phyloP scores from a whole-genome alignment of 345 rosid genomes.

The Moricandia moricandioides region DNA sequence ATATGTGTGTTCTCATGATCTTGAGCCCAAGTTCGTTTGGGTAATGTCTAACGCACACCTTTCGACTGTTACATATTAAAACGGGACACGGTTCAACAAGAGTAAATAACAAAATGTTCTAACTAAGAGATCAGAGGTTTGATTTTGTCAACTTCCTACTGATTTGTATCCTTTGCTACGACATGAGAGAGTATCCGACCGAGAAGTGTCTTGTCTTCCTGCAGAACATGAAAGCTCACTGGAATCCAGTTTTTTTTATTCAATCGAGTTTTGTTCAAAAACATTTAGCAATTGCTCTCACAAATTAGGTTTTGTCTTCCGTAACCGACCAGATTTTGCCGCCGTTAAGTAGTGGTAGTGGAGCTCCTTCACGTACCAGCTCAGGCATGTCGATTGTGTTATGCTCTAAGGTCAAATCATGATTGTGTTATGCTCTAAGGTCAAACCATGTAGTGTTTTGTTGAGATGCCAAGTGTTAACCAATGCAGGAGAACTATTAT shows the following conservation, averaged over 20 bases:
- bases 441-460: not conserved
- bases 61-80: conserved; percentile 12
- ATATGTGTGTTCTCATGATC: not conserved
- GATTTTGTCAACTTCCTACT: conserved; percentile 6
- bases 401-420: not conserved
- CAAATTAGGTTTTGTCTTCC: not conserved
- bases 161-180: not conserved
- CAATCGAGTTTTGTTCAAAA: not conserved
- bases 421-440: not conserved
- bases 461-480: no score
- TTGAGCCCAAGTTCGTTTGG: not conserved
- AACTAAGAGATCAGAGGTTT: conserved; percentile 82
- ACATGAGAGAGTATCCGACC: not conserved
- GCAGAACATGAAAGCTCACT: conserved; percentile 91
- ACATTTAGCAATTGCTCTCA: not conserved
- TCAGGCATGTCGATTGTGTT: conserved; percentile 69
- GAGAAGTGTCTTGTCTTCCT: not conserved
- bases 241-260: conserved; percentile 45
- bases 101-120: conserved; percentile 38
- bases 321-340: conserved; percentile 42
- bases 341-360: conserved; percentile 34
- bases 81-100: not conserved
- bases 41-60: not conserved
- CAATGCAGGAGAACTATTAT: conserved; percentile 71
- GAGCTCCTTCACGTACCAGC: conserved; percentile 69